Evolutionary conservation across 78 protist genomes (phyloP).

Genomic region (Anaeramoeba flamelloides): DNA sequence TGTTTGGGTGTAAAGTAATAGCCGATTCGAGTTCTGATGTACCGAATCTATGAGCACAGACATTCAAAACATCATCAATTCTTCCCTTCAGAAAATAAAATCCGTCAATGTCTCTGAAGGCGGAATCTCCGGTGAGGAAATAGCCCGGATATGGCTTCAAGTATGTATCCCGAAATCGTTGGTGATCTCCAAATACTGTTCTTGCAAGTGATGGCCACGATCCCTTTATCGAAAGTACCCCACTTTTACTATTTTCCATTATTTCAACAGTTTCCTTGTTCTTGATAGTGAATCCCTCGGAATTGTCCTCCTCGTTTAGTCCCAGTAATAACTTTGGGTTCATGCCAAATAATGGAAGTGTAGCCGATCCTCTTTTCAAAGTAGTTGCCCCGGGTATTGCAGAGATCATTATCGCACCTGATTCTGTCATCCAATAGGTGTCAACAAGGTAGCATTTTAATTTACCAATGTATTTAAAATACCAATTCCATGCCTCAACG

Average conservation of each 20-base stretch:
- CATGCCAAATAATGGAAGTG: slow-evolving; percentile 82
- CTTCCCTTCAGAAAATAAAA: slow-evolving; percentile 73
- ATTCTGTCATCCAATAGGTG: slow-evolving; percentile 93
- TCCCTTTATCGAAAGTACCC: slow-evolving; percentile 29
- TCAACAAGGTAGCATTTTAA: slow-evolving; percentile 71
- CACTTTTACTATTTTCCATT: too few relatives aligned
- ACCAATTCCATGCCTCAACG: slow-evolving; percentile 66
- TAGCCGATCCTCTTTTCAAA: slow-evolving; percentile 72
- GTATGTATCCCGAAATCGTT: slow-evolving; percentile 43
- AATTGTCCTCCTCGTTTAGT: slow-evolving; percentile 19
- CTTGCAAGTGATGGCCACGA: slow-evolving; percentile 76
- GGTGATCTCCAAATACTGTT: slow-evolving; percentile 56
- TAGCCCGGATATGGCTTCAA: slow-evolving; percentile 47
- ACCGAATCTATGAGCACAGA: slow-evolving; percentile 83
- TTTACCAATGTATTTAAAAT: slow-evolving; percentile 57
- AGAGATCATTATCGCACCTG: slow-evolving; percentile 74
- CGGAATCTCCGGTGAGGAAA: slow-evolving; percentile 79
- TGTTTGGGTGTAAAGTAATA: slow-evolving; percentile 23
- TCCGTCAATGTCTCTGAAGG: slow-evolving; percentile 58
- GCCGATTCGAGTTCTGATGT: slow-evolving; percentile 80
- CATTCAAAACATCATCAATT: slow-evolving; percentile 73
- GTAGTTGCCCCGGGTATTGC: slow-evolving; percentile 77
- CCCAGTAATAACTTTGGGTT: slow-evolving; percentile 52
- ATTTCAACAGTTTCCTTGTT: too few relatives aligned
- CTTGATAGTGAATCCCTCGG: too few relatives aligned